phyloP scores from a whole-genome alignment of 345 rosid species.

The Turritis glabra region DNA sequence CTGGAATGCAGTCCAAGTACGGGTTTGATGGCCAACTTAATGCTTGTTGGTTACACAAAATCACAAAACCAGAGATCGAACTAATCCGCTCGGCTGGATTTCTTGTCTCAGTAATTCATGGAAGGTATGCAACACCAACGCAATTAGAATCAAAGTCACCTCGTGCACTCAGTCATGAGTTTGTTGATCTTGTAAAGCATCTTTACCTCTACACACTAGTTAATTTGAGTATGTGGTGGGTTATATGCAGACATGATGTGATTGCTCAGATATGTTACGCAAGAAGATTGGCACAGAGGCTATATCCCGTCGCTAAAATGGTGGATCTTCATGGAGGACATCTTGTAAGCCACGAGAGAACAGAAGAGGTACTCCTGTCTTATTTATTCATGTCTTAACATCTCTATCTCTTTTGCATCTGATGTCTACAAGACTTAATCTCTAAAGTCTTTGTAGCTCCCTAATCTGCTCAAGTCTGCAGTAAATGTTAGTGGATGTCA shows the following conservation, averaged over 20 bases:
- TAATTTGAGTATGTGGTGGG: conserved; percentile 14
- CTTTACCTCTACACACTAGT: neutral
- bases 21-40: conserved; percentile 94
- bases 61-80: conserved; percentile 65
- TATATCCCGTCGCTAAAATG: conserved; percentile 86
- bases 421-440: neutral
- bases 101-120: conserved; percentile 92
- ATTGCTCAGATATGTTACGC: conserved; percentile 90
- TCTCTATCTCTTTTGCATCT: neutral
- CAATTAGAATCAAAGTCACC: neutral
- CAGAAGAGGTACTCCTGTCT: conserved; percentile 65
- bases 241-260: conserved; percentile 68
- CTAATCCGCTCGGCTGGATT: conserved; percentile 68
- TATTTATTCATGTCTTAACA: conserved; percentile 2
- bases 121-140: conserved; percentile 56
- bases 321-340: conserved; percentile 96
- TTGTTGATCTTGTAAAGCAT: neutral
- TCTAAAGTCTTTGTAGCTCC: neutral
- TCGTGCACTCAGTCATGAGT: neutral
- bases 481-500: conserved; percentile 1
- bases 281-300: conserved; percentile 77
- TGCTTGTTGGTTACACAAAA: conserved; percentile 94
- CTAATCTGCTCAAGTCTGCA: neutral
- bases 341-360: conserved; percentile 92
- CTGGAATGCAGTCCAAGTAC: conserved; percentile 81